Evolutionary conservation across 495 filamentous ascomycete species (phyloP).

Genomic region (Articulospora tetracladia): DNA sequence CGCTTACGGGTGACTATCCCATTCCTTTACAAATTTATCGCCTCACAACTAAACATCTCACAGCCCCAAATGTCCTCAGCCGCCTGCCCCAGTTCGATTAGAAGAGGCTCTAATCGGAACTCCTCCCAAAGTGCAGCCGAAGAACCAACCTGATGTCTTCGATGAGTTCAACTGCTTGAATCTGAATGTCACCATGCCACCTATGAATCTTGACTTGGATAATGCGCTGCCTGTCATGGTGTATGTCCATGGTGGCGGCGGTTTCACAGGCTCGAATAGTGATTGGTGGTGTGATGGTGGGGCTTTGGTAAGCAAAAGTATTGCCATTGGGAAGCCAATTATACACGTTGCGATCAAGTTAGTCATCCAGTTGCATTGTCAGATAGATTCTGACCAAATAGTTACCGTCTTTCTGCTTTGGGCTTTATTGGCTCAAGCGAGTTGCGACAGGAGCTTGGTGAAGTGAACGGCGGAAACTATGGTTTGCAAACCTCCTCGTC

Average conservation of each 20-base stretch:
- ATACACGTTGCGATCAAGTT: slow-evolving; percentile 15
- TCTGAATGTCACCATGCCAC: slow-evolving; percentile 37
- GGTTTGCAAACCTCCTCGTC: neutral
- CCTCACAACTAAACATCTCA: neutral
- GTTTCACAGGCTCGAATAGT: slow-evolving; percentile 7
- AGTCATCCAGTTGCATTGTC: neutral
- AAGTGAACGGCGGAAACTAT: slow-evolving; percentile 5
- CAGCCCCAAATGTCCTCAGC: slow-evolving; percentile 37
- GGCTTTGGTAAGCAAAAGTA: slow-evolving; percentile 3
- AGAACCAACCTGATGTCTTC: slow-evolving; percentile 2
- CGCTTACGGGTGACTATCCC: slow-evolving; percentile 4
- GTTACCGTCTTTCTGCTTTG: slow-evolving; percentile 14
- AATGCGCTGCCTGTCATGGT: slow-evolving; percentile 35
- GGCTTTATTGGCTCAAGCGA: slow-evolving; percentile 15
- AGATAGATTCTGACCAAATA: neutral
- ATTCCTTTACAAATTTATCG: neutral
- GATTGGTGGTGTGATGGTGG: slow-evolving; percentile 17
- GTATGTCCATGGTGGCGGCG: slow-evolving; percentile 38
- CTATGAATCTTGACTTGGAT: slow-evolving; percentile 4
- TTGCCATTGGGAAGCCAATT: slow-evolving; percentile 4
- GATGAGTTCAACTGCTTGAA: slow-evolving; percentile 44
- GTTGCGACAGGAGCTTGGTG: slow-evolving; percentile 5
- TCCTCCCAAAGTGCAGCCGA: neutral
- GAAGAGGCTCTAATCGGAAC: slow-evolving; percentile 8
- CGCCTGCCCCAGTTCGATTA: neutral